These are phyloP conservation scores for Fusarium phyllophilum DNA, from an alignment of 2,329 filamentous ascomycete species.

Conservation along the genomic window DNA sequence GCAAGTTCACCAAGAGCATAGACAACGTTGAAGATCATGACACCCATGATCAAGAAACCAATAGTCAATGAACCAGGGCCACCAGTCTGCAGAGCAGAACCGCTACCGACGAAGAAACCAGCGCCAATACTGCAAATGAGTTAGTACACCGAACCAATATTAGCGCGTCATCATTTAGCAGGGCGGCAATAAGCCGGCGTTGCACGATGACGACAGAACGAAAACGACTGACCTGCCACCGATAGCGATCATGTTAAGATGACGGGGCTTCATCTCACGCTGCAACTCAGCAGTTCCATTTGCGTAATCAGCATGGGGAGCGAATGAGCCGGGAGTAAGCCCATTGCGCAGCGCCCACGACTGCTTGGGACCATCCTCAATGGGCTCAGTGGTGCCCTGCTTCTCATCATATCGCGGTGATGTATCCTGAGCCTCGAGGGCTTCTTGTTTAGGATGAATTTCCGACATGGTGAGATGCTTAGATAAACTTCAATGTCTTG, in stretches of 20 bases:
- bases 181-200: constrained; percentile 14
- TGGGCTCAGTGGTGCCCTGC: constrained; percentile 17
- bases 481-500: neutral
- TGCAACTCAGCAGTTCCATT: constrained; percentile 38
- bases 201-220: neutral
- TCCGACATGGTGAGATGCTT: constrained; percentile 30
- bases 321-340: constrained; percentile 38
- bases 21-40: constrained; percentile 71
- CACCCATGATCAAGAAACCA: constrained; percentile 65
- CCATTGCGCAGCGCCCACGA: constrained; percentile 44
- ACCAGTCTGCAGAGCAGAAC: constrained; percentile 52
- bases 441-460: constrained; percentile 26
- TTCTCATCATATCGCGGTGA: constrained; percentile 34
- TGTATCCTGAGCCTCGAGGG: constrained; percentile 22
- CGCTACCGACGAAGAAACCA: constrained; percentile 70
- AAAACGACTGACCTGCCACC: constrained; percentile 38
- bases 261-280: constrained; percentile 43
- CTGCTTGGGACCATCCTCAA: neutral
- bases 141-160: neutral
- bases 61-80: constrained; percentile 55
- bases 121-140: constrained; percentile 58
- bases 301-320: constrained; percentile 34
- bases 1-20: constrained; percentile 68
- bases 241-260: constrained; percentile 45
- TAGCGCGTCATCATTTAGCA: neutral